Base-by-base conservation (phyloP, 2,329 filamentous ascomycete species). In the Penicillium sp. region DNA sequence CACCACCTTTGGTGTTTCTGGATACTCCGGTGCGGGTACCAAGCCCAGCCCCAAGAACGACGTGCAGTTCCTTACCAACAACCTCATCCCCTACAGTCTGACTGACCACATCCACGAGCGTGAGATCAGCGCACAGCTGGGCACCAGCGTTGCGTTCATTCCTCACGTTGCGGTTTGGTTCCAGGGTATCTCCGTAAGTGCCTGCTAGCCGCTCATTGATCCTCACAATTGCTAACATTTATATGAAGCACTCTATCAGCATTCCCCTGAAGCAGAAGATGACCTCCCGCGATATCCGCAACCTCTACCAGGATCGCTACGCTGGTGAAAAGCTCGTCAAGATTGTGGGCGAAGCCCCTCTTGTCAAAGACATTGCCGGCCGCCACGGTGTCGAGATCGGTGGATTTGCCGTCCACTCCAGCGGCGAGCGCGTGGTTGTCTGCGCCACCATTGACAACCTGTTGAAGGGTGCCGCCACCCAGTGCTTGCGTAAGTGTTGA, bases 91-190 rank as follows among this genome's bases (percentile, higher is more conserved):
- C 0, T 97, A 96, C 81, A 91, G 88, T 67, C 78, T 96, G 77
- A 96, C 91, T 35, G 93, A 92, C 66, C 94, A 97, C 78, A 90
- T 97, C 61, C 94, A 97, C 78, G 94, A 99, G 82, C 86, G 85
- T 47, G 94, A 97, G 75, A 94, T 97, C 63, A 89, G 88, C 71
- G 73, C 79, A 52, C 92, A 96, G 72, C 84, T 97, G 12, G 89
- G 88, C 49, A 82, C 80, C 15, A 78, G 84, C 19, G 87, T 96
- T 12, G 89, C 88, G 6, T 99, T 99, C 73, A 89, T 94, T 57
- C 94, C 94, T 7, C 94, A 97, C 75, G 93, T 96, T 25, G 91
- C 92, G n/a, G 86, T 89, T 15, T 97, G 92, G 93, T 97, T 97
- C 84, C 89, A 96, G 72, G 93, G 93, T 63, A 97, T 97, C 67